Evolutionary conservation across 257 asterid genomes (phyloP).

Genomic region (Mitragyna speciosa): DNA sequence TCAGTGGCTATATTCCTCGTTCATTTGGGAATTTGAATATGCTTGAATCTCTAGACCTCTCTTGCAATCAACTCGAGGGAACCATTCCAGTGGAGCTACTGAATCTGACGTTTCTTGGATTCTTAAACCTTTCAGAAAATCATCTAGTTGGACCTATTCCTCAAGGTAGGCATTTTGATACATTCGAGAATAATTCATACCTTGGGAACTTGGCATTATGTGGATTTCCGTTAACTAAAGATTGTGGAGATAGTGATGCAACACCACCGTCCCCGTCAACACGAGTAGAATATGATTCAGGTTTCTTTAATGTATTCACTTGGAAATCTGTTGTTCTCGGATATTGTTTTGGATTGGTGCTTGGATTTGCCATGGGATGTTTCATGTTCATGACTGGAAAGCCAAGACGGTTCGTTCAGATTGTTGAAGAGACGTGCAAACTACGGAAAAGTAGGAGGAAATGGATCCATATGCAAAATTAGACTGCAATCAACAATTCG

Average conservation of each 20-base stretch:
- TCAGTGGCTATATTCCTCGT: constrained; percentile 1
- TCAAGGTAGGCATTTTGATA: constrained; percentile 19
- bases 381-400: constrained; percentile 1
- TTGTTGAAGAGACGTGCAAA: neutral
- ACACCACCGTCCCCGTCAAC: neutral
- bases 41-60: constrained; percentile 14
- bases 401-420: neutral
- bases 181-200: constrained; percentile 25
- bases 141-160: constrained; percentile 32
- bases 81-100: constrained; percentile 27
- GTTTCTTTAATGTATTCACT: constrained; percentile 5
- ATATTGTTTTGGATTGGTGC: constrained; percentile 5
- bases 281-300: constrained; percentile 1
- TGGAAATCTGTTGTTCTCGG: constrained; percentile 21
- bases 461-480: neutral
- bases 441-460: neutral
- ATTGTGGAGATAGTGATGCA: neutral
- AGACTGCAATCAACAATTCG: no score
- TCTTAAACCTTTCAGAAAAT: constrained; percentile 31
- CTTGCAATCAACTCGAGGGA: constrained; percentile 30
- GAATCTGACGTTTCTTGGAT: constrained; percentile 18
- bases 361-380: constrained; percentile 9
- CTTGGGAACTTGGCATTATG: constrained; percentile 26
- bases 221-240: constrained; percentile 25
- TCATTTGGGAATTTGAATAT: neutral